phyloP scores from a whole-genome alignment of 208 protist genomes.

The Polymyxa betae region DNA sequence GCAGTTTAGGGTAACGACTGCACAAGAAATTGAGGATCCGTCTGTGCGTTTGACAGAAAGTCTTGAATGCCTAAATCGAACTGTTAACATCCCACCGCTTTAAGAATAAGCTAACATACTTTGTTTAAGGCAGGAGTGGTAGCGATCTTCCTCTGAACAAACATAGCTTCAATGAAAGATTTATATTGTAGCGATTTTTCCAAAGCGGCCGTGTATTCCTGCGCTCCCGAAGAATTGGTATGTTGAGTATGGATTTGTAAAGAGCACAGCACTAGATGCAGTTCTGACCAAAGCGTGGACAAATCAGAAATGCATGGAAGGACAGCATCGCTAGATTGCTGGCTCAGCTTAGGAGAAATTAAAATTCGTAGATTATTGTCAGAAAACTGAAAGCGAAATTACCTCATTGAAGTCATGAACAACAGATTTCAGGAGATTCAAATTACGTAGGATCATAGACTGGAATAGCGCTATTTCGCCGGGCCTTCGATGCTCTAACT shows the following conservation, averaged over 20 bases:
- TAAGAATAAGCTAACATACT: neutral
- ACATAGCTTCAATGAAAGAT: neutral
- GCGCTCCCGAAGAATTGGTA: neutral
- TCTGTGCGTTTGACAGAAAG: neutral
- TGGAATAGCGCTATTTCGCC: neutral
- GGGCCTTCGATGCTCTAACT: neutral
- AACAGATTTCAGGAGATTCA: neutral
- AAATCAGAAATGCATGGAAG: neutral
- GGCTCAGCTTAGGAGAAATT: neutral
- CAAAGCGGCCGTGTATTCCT: neutral
- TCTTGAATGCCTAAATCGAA: neutral
- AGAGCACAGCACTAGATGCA: neutral
- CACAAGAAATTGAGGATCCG: conserved; percentile 27
- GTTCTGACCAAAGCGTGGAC: neutral
- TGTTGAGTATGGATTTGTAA: neutral
- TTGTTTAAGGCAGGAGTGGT: neutral
- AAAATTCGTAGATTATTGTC: neutral
- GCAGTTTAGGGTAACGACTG: neutral
- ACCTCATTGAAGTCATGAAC: neutral
- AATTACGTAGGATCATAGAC: neutral
- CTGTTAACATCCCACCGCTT: neutral
- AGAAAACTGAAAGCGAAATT: neutral
- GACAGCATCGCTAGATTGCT: neutral
- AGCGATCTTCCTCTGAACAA: conserved; percentile 33
- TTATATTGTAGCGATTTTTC: neutral